phyloP scores from a whole-genome alignment of 148 eudicot species.

The Gaultheria prostrata region DNA sequence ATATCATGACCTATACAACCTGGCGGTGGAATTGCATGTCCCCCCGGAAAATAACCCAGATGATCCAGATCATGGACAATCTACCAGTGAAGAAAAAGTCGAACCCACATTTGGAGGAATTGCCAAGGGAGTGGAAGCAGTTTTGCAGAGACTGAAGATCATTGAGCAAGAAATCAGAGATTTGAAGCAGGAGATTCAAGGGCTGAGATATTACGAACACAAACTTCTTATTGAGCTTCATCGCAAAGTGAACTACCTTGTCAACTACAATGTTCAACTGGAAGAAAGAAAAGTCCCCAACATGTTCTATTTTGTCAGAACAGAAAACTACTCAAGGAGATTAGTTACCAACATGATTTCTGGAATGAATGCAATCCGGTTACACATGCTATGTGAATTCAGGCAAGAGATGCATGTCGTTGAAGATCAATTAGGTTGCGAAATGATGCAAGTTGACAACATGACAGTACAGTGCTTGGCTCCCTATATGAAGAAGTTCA shows the following conservation, averaged over 20 bases:
- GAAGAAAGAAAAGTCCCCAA: conserved; percentile 95
- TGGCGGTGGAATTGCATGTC: conserved; percentile 81
- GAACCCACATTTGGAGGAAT: conserved; percentile 82
- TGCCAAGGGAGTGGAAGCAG: conserved; percentile 92
- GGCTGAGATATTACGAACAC: conserved; percentile 87
- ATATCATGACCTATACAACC: conserved; percentile 82
- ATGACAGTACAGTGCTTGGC: conserved; percentile 63
- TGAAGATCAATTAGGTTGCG: conserved; percentile 87
- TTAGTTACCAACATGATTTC: conserved; percentile 70
- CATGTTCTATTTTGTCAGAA: conserved; percentile 80
- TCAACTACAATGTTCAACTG: conserved; percentile 71
- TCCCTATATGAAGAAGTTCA: conserved; percentile 84
- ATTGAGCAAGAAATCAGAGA: conserved; percentile 90
- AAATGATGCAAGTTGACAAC: conserved; percentile 84
- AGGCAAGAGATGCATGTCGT: conserved; percentile 89
- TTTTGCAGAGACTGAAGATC: conserved; percentile 77
- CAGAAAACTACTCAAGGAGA: conserved; percentile 81
- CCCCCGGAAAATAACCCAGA: conserved; percentile 53
- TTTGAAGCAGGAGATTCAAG: conserved; percentile 90
- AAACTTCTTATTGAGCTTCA: conserved; percentile 79
- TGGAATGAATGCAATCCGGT: conserved; percentile 78
- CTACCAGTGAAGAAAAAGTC: conserved; percentile 35
- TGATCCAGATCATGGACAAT: conserved; percentile 23
- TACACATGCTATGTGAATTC: conserved; percentile 87
- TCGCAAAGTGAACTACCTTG: conserved; percentile 72